phyloP scores from a whole-genome alignment of 805 yeast species.

The Candida pseudofarinosa region DNA sequence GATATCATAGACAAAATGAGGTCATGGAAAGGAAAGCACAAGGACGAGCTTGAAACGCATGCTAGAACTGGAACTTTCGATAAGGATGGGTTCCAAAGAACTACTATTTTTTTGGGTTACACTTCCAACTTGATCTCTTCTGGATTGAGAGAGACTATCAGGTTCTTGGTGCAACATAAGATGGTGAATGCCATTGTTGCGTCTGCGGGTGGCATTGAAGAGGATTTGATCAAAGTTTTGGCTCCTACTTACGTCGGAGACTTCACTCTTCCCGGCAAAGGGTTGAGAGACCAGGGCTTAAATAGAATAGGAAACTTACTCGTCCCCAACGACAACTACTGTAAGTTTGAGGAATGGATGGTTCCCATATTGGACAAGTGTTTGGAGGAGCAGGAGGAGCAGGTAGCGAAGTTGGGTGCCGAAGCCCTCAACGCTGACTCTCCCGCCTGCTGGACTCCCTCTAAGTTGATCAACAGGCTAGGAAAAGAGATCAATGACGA shows the following conservation, averaged over 20 bases:
- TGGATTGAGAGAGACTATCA: slow-evolving; percentile 86
- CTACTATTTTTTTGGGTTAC: slow-evolving; percentile 93
- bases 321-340: slow-evolving; percentile 97
- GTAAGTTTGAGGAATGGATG: slow-evolving; percentile 98
- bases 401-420: slow-evolving; percentile 46
- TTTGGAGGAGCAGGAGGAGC: slow-evolving; percentile 83
- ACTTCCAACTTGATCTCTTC: slow-evolving; percentile 95
- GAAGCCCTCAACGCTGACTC: slow-evolving; percentile 59
- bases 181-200: slow-evolving; percentile 94
- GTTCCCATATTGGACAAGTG: slow-evolving; percentile 87
- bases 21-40: slow-evolving; percentile 83
- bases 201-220: slow-evolving; percentile 98
- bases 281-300: slow-evolving; percentile 89
- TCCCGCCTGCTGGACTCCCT: slow-evolving; percentile 87
- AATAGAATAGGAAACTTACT: slow-evolving; percentile 95
- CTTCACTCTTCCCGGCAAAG: slow-evolving; percentile 73
- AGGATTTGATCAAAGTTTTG: slow-evolving; percentile 90
- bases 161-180: slow-evolving; percentile 87
- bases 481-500: slow-evolving; percentile 96
- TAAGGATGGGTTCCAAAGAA: slow-evolving; percentile 70
- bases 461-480: slow-evolving; percentile 82
- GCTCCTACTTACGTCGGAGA: slow-evolving; percentile 97
- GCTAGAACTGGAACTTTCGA: slow-evolving; percentile 69
- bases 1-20: slow-evolving; percentile 93
- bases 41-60: slow-evolving; percentile 63